phyloP scores from a whole-genome alignment of 1,284 basidiomycete species.

The Kwoniella shivajii region DNA sequence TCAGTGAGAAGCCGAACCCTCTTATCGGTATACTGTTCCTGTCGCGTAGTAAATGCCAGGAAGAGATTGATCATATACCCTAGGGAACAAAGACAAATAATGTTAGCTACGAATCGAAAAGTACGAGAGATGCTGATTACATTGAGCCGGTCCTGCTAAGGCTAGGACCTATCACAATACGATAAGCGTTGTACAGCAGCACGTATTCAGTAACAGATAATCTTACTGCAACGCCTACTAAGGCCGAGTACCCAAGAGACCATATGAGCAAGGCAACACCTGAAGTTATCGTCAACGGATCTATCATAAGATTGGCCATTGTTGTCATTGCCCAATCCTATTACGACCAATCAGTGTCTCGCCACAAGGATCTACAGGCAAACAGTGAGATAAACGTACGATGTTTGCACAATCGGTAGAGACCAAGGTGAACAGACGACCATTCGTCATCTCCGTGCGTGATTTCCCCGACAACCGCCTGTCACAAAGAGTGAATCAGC shows the following conservation, averaged over 20 bases:
- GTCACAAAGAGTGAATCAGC: neutral
- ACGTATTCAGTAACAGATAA: too few species aligned
- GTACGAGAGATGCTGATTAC: conserved; percentile 4
- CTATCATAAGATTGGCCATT: conserved; percentile 57
- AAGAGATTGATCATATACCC: conserved; percentile 64
- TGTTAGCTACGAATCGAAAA: neutral
- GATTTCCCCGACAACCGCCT: conserved; percentile 19
- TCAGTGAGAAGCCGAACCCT: conserved; percentile 49
- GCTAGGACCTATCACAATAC: conserved; percentile 27
- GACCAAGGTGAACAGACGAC: conserved; percentile 67
- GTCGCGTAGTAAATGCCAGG: conserved; percentile 65
- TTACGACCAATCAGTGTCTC: conserved; percentile 60
- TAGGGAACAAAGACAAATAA: conserved; percentile 37
- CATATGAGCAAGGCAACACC: conserved; percentile 67
- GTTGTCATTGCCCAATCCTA: conserved; percentile 14
- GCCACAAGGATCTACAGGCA: conserved; percentile 64
- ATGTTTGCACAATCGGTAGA: conserved; percentile 63
- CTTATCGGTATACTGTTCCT: conserved; percentile 71
- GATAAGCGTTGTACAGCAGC: too few species aligned
- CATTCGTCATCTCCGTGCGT: conserved; percentile 17
- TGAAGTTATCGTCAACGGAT: conserved; percentile 59
- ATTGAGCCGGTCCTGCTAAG: conserved; percentile 23
- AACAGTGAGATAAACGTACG: conserved; percentile 52
- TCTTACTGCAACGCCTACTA: conserved; percentile 56
- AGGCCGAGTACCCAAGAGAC: conserved; percentile 50